These are phyloP conservation scores for Corymbia citriodora DNA, from an alignment of 441 rosid species.

Conservation along the genomic window DNA sequence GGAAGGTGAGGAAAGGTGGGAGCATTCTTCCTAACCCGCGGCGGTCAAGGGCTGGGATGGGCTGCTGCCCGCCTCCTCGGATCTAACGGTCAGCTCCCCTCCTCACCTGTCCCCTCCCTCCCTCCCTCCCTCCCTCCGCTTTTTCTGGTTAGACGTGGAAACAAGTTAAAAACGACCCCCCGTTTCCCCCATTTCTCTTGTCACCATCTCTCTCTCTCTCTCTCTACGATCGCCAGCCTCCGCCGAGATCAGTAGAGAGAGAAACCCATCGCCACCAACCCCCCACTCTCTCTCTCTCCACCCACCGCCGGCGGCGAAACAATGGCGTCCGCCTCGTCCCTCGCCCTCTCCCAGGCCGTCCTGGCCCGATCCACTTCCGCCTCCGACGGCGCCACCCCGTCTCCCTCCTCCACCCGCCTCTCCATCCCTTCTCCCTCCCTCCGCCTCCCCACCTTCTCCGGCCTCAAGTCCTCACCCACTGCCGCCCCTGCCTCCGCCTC, in stretches of 20 bases:
- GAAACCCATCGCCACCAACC: neutral
- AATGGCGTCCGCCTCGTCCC: slow-evolving; percentile 83
- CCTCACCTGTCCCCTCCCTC: neutral
- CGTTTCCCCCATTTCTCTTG: neutral
- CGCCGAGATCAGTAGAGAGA: neutral
- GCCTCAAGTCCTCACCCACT: slow-evolving; percentile 40
- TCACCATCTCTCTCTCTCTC: neutral
- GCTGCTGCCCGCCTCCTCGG: neutral
- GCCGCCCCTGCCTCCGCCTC: slow-evolving; percentile 7
- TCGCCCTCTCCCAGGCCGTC: slow-evolving; percentile 73
- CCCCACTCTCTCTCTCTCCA: neutral
- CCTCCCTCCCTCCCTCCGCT: neutral
- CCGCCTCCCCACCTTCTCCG: slow-evolving; percentile 21
- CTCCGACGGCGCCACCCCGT: slow-evolving; percentile 17
- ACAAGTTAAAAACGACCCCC: neutral
- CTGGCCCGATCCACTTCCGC: slow-evolving; percentile 35
- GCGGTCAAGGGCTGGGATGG: slow-evolving; percentile 40
- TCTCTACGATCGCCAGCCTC: neutral
- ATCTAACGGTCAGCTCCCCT: slow-evolving; percentile 54
- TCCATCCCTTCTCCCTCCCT: slow-evolving; percentile 17
- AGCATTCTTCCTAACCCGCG: slow-evolving; percentile 14
- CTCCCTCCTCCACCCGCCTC: slow-evolving; percentile 33
- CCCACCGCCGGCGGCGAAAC: neutral
- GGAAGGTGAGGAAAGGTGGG: slow-evolving; percentile 12
- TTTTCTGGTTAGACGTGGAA: slow-evolving; percentile 4